Conservation (phyloP, 2,329 filamentous ascomycete species). For the Drechslerella dactyloides region DNA sequence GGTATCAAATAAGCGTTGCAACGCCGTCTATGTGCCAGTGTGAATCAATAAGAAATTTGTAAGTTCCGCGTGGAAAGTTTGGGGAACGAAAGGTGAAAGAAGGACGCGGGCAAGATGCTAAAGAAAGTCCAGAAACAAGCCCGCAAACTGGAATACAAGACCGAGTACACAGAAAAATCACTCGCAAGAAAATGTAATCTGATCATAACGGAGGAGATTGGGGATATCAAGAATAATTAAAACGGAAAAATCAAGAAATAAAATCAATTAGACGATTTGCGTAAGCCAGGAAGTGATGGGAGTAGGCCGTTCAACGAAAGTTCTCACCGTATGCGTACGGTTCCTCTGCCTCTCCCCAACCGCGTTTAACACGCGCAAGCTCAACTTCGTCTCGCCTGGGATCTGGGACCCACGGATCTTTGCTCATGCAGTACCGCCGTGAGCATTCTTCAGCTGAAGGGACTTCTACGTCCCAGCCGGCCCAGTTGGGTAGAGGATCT, state of each 20-base stretch:
- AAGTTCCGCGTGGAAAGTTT: background rate
- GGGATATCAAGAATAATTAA: background rate
- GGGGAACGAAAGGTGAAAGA: constrained; percentile 2
- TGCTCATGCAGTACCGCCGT: constrained; percentile 43
- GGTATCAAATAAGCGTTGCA: constrained; percentile 16
- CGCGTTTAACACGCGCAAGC: constrained; percentile 45
- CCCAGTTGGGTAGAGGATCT: constrained; percentile 43
- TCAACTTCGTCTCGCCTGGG: constrained; percentile 46
- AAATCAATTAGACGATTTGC: no score
- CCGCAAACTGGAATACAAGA: background rate
- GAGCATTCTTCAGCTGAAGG: constrained; percentile 45
- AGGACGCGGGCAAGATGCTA: background rate
- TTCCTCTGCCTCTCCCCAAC: constrained; percentile 46
- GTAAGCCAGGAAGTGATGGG: no score
- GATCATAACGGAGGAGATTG: background rate
- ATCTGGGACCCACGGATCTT: constrained; percentile 48
- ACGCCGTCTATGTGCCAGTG: constrained; percentile 36
- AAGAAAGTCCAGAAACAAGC: background rate
- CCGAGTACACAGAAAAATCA: background rate
- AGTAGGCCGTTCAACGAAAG: constrained; percentile 30
- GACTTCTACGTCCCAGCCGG: constrained; percentile 37
- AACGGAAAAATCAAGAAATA: background rate
- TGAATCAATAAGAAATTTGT: constrained; percentile 16
- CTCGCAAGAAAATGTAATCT: background rate
- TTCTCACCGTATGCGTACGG: constrained; percentile 46